Conservation (phyloP, 768 basidiomycete species). For the Sarcomyxa edulis region DNA sequence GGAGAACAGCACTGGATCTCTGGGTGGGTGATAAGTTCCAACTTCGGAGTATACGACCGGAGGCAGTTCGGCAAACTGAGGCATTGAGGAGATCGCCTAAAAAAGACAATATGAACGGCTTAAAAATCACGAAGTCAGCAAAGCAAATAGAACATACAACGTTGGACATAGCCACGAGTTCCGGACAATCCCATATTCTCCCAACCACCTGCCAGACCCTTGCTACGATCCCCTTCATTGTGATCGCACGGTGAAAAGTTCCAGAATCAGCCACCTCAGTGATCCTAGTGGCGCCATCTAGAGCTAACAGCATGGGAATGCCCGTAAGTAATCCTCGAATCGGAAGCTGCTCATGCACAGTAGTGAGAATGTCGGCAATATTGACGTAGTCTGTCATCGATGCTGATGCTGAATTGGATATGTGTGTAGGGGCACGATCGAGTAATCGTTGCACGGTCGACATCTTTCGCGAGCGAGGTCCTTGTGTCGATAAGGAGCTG, state of each 20-base stretch:
- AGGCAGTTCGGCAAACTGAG: conserved; percentile 32
- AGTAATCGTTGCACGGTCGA: conserved; percentile 50
- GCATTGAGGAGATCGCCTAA: conserved; percentile 43
- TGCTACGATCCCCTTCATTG: conserved; percentile 58
- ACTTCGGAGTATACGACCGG: conserved; percentile 25
- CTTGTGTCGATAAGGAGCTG: conserved; percentile 39
- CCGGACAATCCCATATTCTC: conserved; percentile 59
- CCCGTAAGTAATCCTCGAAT: conserved; percentile 70
- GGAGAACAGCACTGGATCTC: conserved; percentile 38
- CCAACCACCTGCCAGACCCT: conserved; percentile 68
- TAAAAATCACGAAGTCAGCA: no score
- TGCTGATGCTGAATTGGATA: conserved; percentile 46
- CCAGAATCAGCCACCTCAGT: conserved; percentile 33
- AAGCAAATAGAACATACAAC: conserved; percentile 30
- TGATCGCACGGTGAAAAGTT: conserved; percentile 38
- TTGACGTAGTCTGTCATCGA: conserved; percentile 71
- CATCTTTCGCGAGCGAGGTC: conserved; percentile 51
- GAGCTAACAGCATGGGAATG: conserved; percentile 80
- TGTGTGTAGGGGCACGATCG: conserved; percentile 37
- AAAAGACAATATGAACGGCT: no score
- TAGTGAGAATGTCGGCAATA: conserved; percentile 60
- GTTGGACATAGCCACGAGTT: conserved; percentile 47
- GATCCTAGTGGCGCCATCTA: conserved; percentile 48
- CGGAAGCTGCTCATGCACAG: conserved; percentile 70
- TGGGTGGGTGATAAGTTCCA: conserved; percentile 38